A percentile compares a stretch with the other conserved stretches of the same genome.
phyloP scores from a whole-genome alignment of 2,329 filamentous ascomycete genomes.

The Paracorniculantispora psalliotae region DNA sequence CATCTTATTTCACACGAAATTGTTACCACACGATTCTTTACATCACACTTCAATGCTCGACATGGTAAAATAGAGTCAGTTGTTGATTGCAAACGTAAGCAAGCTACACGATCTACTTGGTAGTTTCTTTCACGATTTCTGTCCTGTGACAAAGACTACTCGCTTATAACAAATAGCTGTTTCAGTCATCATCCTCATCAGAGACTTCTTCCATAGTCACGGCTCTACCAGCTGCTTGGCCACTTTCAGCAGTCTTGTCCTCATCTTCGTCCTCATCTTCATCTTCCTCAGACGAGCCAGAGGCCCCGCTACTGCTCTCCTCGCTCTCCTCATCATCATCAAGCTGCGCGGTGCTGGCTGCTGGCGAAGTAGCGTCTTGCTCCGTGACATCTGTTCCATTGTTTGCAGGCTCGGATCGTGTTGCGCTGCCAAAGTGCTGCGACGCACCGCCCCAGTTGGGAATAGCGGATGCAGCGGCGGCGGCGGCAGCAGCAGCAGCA shows the following conservation, averaged over 20 bases:
- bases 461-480: slow-evolving; percentile 41
- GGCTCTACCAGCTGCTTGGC: slow-evolving; percentile 41
- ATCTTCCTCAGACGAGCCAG: slow-evolving; percentile 11
- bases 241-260: background rate
- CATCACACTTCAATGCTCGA: too few species aligned
- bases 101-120: background rate
- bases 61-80: too few species aligned
- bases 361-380: slow-evolving; percentile 3
- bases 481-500: slow-evolving; percentile 37
- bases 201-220: slow-evolving; percentile 43
- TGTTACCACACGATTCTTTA: too few species aligned
- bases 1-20: background rate
- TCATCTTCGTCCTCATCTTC: slow-evolving; percentile 14
- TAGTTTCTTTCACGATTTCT: background rate
- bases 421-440: slow-evolving; percentile 40
- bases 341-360: background rate
- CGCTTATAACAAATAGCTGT: background rate
- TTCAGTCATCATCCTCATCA: slow-evolving; percentile 35
- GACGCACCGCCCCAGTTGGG: slow-evolving; percentile 48
- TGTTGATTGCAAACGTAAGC: background rate
- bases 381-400: background rate
- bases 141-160: background rate
- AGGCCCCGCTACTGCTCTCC: background rate
- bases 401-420: slow-evolving; percentile 13
- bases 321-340: background rate